Conservation (phyloP, 2,329 filamentous ascomycete genomes). For the Chalaropsis ovoidea region DNA sequence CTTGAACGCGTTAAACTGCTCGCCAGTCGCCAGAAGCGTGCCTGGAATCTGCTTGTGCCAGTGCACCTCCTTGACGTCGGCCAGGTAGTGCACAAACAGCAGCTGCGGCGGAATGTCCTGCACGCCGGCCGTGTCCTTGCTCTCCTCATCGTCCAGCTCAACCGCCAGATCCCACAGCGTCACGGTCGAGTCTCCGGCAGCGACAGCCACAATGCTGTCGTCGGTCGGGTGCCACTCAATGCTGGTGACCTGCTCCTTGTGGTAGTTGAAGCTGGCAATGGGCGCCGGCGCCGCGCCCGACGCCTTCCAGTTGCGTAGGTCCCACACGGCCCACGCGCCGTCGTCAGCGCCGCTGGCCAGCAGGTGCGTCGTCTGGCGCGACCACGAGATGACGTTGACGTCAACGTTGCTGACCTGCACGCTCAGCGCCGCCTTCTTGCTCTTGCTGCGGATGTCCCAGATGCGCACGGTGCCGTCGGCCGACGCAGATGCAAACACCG, state of each 20-base stretch:
- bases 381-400: constrained; percentile 97
- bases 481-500: constrained; percentile 88
- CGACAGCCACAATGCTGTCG: constrained; percentile 88
- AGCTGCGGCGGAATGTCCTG: constrained; percentile 89
- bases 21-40: constrained; percentile 77
- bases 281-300: constrained; percentile 55
- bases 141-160: constrained; percentile 94
- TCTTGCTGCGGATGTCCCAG: constrained; percentile 91
- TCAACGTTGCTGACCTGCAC: constrained; percentile 76
- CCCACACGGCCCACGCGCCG: constrained; percentile 92
- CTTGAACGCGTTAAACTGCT: constrained; percentile 76
- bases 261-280: constrained; percentile 88
- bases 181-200: constrained; percentile 84
- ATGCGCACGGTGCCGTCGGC: constrained; percentile 91
- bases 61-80: constrained; percentile 88
- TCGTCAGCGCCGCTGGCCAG: constrained; percentile 89
- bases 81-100: constrained; percentile 92
- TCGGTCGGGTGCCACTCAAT: constrained; percentile 97
- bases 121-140: constrained; percentile 73
- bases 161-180: constrained; percentile 96
- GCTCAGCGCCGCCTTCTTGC: constrained; percentile 73
- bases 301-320: constrained; percentile 83
- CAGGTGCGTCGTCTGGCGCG: constrained; percentile 73
- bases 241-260: constrained; percentile 91
- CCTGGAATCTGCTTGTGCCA: constrained; percentile 97